Evolutionary conservation across 345 rosid species (phyloP).

Genomic region (Dimocarpus longan): DNA sequence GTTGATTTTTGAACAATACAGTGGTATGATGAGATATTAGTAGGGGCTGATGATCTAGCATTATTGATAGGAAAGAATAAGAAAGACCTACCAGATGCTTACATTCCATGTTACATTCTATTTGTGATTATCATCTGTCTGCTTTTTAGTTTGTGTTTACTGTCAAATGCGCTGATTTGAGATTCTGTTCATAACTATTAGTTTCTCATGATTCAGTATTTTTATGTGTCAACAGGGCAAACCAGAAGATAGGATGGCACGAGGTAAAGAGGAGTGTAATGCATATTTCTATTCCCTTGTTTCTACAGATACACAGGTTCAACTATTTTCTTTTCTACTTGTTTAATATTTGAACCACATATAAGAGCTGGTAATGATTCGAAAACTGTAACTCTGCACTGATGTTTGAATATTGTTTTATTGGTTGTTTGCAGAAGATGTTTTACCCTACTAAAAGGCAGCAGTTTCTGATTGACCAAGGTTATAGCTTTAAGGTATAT

Average conservation of each 20-base stretch:
- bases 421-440: constrained; percentile 66
- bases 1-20: background rate
- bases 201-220: background rate
- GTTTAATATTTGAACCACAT: background rate
- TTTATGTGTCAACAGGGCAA: constrained; percentile 61
- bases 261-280: constrained; percentile 97
- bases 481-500: constrained; percentile 86
- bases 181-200: background rate
- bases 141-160: background rate
- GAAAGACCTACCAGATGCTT: background rate
- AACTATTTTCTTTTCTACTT: background rate
- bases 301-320: constrained; percentile 93
- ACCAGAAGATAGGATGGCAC: constrained; percentile 94
- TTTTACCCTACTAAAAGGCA: constrained; percentile 93
- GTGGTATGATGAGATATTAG: background rate
- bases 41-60: background rate
- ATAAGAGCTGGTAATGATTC: background rate
- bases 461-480: constrained; percentile 94
- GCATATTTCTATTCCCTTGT: constrained; percentile 97
- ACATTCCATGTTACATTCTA: background rate
- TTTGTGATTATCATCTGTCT: background rate
- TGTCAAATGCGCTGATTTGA: background rate
- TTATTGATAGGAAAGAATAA: background rate
- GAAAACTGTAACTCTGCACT: background rate
- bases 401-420: no score